Conservation (phyloP, 1,284 basidiomycete genomes). For the Lignosus rhinocerotis region DNA sequence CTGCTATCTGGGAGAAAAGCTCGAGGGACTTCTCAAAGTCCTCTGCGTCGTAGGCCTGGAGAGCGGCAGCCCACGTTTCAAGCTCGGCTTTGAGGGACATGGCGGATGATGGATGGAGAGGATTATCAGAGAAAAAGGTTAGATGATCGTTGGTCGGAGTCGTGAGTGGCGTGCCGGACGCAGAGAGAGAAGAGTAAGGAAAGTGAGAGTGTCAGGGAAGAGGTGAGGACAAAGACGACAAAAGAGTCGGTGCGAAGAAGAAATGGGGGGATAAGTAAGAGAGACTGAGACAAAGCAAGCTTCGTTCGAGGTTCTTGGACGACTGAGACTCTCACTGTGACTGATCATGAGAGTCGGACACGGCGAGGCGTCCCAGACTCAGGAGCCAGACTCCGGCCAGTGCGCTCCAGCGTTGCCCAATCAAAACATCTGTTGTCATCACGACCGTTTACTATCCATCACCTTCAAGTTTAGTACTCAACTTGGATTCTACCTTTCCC, state of each 20-base stretch:
- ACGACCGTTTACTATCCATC: neutral
- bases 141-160: constrained; percentile 6
- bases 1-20: constrained; percentile 81
- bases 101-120: constrained; percentile 16
- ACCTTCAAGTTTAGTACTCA: neutral
- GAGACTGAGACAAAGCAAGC: neutral
- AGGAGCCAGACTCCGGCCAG: neutral
- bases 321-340: no score
- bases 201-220: constrained; percentile 1
- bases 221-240: constrained; percentile 4
- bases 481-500: no score
- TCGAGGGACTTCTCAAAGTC: constrained; percentile 75
- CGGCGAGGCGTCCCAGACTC: no score
- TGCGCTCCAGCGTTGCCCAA: neutral
- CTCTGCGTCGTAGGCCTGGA: constrained; percentile 82
- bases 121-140: constrained; percentile 3
- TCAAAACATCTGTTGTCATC: constrained; percentile 1
- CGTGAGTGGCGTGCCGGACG: constrained; percentile 47
- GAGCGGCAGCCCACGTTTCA: constrained; percentile 81
- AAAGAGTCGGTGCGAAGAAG: constrained; percentile 9
- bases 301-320: no score
- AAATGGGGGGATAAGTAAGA: neutral
- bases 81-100: constrained; percentile 89
- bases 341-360: no score
- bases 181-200: constrained; percentile 24